A percentile compares a stretch with the other conserved stretches of the same genome.
Evolutionary conservation across 2,329 filamentous ascomycete species (phyloP).

Genomic region (Exophiala sp.): DNA sequence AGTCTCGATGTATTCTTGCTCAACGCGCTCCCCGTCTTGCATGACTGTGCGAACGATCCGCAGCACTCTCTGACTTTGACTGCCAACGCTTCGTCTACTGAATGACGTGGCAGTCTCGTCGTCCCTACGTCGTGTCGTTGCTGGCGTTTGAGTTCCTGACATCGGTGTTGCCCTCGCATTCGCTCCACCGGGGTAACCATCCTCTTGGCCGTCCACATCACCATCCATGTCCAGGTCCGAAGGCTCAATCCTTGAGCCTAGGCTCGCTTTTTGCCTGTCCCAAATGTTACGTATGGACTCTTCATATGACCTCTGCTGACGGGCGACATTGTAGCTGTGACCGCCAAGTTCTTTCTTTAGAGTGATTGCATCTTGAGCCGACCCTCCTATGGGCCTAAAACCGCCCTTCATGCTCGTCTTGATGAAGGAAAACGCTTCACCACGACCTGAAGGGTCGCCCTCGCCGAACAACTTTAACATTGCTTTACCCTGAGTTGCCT

Average conservation of each 20-base stretch:
- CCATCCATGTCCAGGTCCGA: conserved; percentile 70
- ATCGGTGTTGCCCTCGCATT: conserved; percentile 57
- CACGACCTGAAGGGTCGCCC: conserved; percentile 89
- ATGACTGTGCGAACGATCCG: conserved; percentile 65
- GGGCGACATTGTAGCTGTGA: conserved; percentile 95
- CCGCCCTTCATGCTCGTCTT: conserved; percentile 98
- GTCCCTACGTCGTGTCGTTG: conserved; percentile 47
- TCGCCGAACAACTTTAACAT: conserved; percentile 95
- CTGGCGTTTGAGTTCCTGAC: conserved; percentile 62
- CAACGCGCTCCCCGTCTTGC: conserved; percentile 61
- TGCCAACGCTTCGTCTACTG: conserved; percentile 66
- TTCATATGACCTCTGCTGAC: conserved; percentile 88
- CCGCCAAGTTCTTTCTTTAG: conserved; percentile 76
- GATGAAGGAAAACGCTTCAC: conserved; percentile 94
- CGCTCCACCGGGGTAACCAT: conserved; percentile 40
- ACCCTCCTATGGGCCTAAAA: conserved; percentile 85
- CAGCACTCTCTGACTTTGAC: conserved; percentile 54
- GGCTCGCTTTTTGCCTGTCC: conserved; percentile 77
- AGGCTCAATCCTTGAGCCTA: conserved; percentile 67
- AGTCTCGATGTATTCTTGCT: conserved; percentile 58
- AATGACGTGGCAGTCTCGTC: conserved; percentile 82
- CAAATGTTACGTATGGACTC: conserved; percentile 89
- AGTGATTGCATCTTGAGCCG: conserved; percentile 80
- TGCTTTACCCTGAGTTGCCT: conserved; percentile 89
- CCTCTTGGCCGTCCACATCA: conserved; percentile 49